A percentile compares a stretch with the other conserved stretches of the same genome.
phyloP scores from a whole-genome alignment of 805 yeast species.

The Candida silvatica region DNA sequence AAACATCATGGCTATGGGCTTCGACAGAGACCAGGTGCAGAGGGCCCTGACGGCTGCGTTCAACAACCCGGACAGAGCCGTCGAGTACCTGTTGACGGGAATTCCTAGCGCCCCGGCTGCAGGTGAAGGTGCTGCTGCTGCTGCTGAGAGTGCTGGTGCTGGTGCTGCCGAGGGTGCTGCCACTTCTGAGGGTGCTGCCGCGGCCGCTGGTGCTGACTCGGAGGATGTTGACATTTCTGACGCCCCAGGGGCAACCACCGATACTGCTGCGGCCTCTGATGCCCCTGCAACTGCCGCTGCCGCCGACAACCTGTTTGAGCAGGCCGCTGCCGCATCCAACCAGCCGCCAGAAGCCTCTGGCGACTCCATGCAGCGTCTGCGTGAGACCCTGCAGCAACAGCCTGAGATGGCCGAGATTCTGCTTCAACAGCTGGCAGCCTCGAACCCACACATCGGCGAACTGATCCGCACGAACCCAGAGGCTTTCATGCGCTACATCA shows the following conservation, averaged over 20 bases:
- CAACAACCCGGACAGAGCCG: constrained; percentile 97
- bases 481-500: constrained; percentile 66
- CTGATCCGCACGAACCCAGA: constrained; percentile 84
- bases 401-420: constrained; percentile 85
- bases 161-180: constrained; percentile 22
- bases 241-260: constrained; percentile 17
- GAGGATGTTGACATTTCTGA: constrained; percentile 1
- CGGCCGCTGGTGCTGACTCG: constrained; percentile 16
- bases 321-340: constrained; percentile 29
- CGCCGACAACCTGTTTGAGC: constrained; percentile 45
- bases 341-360: constrained; percentile 23
- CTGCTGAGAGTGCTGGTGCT: constrained; percentile 12
- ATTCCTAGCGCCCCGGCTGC: constrained; percentile 51
- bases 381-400: constrained; percentile 73
- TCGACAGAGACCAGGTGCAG: constrained; percentile 79
- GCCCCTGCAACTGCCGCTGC: constrained; percentile 5
- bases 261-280: constrained; percentile 8
- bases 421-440: constrained; percentile 69
- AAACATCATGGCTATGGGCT: constrained; percentile 94
- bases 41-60: constrained; percentile 90
- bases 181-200: constrained; percentile 25
- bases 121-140: constrained; percentile 12
- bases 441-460: constrained; percentile 80
- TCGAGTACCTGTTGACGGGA: constrained; percentile 87
- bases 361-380: constrained; percentile 44